phyloP scores from a whole-genome alignment of 495 filamentous ascomycete genomes.

The Apodospora peruviana region DNA sequence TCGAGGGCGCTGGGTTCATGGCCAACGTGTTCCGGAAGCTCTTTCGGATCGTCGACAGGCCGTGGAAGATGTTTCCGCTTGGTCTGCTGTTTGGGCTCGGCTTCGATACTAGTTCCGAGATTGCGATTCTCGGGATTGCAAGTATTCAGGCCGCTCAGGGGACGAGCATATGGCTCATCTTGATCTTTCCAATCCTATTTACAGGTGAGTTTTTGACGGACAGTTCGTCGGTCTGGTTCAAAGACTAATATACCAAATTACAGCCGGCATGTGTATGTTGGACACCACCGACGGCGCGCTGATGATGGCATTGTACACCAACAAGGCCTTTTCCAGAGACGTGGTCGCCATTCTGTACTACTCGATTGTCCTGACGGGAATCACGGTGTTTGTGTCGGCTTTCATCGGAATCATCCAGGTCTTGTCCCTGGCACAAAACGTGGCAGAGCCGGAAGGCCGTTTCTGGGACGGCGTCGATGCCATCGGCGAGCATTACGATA shows the following conservation, averaged over 20 bases:
- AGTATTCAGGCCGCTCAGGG: slow-evolving; percentile 78
- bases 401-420: slow-evolving; percentile 84
- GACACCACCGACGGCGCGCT: slow-evolving; percentile 89
- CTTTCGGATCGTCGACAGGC: slow-evolving; percentile 80
- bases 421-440: slow-evolving; percentile 67
- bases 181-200: slow-evolving; percentile 88
- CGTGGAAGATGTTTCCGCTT: slow-evolving; percentile 97
- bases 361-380: slow-evolving; percentile 78
- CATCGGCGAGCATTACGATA: slow-evolving; percentile 76
- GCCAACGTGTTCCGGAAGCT: slow-evolving; percentile 64
- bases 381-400: slow-evolving; percentile 83
- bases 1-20: slow-evolving; percentile 74
- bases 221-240: no score
- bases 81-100: slow-evolving; percentile 89
- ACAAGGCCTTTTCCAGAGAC: slow-evolving; percentile 65
- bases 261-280: slow-evolving; percentile 83
- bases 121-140: slow-evolving; percentile 86
- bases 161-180: slow-evolving; percentile 87
- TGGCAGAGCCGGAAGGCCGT: slow-evolving; percentile 61
- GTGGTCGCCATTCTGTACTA: slow-evolving; percentile 87
- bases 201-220: slow-evolving; percentile 51
- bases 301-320: slow-evolving; percentile 92
- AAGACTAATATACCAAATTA: no score
- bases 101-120: slow-evolving; percentile 93
- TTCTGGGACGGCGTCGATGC: slow-evolving; percentile 85